A percentile compares a stretch with the other conserved stretches of the same genome.
Conservation (phyloP, 2,329 filamentous ascomycete genomes). For the Pseudogymnoascus sp. region DNA sequence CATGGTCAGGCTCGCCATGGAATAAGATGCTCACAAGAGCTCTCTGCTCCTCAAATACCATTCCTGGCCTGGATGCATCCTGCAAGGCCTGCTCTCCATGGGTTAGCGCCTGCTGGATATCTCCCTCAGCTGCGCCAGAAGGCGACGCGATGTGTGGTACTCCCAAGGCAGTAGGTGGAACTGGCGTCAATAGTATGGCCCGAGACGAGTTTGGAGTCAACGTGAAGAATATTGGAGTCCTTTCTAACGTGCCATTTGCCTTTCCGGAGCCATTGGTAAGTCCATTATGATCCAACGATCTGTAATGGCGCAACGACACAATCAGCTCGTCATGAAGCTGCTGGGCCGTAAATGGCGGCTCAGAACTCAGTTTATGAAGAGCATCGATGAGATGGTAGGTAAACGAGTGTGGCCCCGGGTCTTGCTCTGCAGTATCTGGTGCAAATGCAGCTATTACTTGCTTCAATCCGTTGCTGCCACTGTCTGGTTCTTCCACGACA, state of each 20-base stretch:
- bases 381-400: slow-evolving; percentile 49
- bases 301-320: slow-evolving; percentile 31
- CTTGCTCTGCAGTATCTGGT: slow-evolving; percentile 40
- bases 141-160: slow-evolving; percentile 29
- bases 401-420: slow-evolving; percentile 45
- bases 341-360: slow-evolving; percentile 48
- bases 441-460: slow-evolving; percentile 54
- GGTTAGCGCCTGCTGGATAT: slow-evolving; percentile 16
- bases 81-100: slow-evolving; percentile 18
- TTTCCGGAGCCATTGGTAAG: slow-evolving; percentile 39
- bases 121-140: slow-evolving; percentile 21
- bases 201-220: slow-evolving; percentile 46
- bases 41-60: slow-evolving; percentile 53
- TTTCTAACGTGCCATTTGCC: slow-evolving; percentile 24
- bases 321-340: slow-evolving; percentile 49
- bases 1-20: slow-evolving; percentile 54
- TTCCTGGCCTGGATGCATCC: slow-evolving; percentile 32
- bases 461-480: slow-evolving; percentile 48
- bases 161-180: slow-evolving; percentile 17
- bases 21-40: slow-evolving; percentile 61
- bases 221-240: slow-evolving; percentile 45
- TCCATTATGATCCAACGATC: slow-evolving; percentile 33
- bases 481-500: slow-evolving; percentile 40
- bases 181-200: slow-evolving; percentile 41
- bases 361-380: slow-evolving; percentile 43